Evolutionary conservation across 148 eudicot species (phyloP).

Genomic region (Dianthus caryophyllus): DNA sequence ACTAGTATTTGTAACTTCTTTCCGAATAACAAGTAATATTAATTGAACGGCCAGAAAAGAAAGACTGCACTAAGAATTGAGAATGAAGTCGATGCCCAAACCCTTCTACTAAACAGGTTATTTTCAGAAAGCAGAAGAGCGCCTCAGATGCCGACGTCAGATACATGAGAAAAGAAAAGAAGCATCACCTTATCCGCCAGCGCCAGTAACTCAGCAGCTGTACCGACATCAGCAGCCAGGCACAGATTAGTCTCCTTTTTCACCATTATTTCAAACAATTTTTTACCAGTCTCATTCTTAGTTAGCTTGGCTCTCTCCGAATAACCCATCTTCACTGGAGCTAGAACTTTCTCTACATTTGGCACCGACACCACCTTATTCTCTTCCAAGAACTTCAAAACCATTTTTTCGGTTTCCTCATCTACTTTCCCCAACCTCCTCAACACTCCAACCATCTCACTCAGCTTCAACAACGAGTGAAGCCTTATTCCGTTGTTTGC

Average conservation of each 20-base stretch:
- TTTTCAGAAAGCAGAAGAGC: not conserved
- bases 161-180: not conserved
- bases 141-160: not conserved
- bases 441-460: conserved; percentile 79
- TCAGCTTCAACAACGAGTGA: conserved; percentile 71
- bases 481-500: conserved; percentile 63
- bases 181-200: conserved; percentile 69
- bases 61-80: not conserved
- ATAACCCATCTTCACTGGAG: conserved; percentile 43
- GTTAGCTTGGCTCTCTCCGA: conserved; percentile 63
- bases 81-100: not conserved
- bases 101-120: not conserved
- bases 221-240: conserved; percentile 87
- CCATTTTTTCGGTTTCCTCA: conserved; percentile 67
- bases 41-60: not conserved
- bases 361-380: conserved; percentile 61
- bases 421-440: conserved; percentile 69
- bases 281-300: conserved; percentile 71
- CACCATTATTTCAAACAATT: conserved; percentile 78
- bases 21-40: too few relatives aligned
- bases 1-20: too few relatives aligned
- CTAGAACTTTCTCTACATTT: conserved; percentile 21
- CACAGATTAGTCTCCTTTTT: conserved; percentile 79
- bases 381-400: conserved; percentile 64
- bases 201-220: conserved; percentile 81